A percentile compares a stretch with the other conserved stretches of the same genome.
Evolutionary conservation across 345 rosid genomes (phyloP).

Genomic region (Xanthoceras sorbifolium): DNA sequence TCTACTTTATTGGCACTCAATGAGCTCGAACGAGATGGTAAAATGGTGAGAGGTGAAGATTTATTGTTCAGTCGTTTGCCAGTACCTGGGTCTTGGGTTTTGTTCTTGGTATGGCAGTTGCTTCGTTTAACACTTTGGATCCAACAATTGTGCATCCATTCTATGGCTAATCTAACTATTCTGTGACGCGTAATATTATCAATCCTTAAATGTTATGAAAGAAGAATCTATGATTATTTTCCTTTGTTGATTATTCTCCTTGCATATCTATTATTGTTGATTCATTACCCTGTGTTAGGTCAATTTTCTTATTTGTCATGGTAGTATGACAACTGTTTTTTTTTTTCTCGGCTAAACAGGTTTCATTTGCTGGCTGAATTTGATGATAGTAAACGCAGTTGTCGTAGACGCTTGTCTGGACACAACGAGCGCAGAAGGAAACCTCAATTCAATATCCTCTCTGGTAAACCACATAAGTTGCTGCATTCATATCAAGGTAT

Average conservation of each 20-base stretch:
- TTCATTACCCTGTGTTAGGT: not conserved
- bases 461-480: conserved; percentile 24
- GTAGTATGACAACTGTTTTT: not conserved
- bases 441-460: conserved; percentile 36
- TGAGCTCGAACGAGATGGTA: not conserved
- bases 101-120: not conserved
- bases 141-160: not conserved
- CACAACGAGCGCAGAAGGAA: conserved; percentile 49
- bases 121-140: not conserved
- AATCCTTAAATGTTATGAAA: not conserved
- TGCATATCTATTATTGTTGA: not conserved
- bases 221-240: not conserved
- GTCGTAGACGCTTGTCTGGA: conserved; percentile 50
- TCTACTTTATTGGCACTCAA: not conserved
- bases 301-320: not conserved
- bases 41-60: not conserved
- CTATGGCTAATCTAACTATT: not conserved
- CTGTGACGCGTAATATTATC: not conserved
- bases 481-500: conserved; percentile 38
- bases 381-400: conserved; percentile 52
- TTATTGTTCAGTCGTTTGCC: not conserved
- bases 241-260: not conserved
- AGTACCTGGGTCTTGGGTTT: not conserved
- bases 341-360: conserved; percentile 26
- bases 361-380: conserved; percentile 47